A percentile compares a stretch with the other conserved stretches of the same genome.
Evolutionary conservation across 306 rosid species (phyloP).

Genomic region (Nissolia schottii): DNA sequence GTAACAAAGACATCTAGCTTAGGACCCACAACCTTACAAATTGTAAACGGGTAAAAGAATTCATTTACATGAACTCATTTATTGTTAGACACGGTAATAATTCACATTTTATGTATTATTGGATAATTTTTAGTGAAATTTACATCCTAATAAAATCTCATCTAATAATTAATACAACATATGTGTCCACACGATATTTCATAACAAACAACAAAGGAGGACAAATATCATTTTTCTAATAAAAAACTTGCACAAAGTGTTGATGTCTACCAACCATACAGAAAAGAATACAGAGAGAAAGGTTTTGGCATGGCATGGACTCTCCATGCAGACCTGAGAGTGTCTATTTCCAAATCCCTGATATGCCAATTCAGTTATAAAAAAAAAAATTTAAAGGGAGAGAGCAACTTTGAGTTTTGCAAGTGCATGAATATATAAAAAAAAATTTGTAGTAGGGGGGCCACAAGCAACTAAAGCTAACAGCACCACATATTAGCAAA

Average conservation of each 20-base stretch:
- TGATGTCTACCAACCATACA: not conserved
- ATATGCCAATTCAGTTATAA: not conserved
- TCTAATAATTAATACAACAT: no score
- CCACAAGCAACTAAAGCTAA: not conserved
- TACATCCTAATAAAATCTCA: no score
- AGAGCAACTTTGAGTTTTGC: not conserved
- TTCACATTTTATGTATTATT: no score
- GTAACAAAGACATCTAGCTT: constrained; percentile 17
- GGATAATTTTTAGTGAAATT: no score
- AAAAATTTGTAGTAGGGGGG: not conserved
- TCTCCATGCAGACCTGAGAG: not conserved
- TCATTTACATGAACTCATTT: no score
- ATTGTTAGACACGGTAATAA: no score
- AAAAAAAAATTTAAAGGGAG: not conserved
- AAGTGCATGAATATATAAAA: not conserved
- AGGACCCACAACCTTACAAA: constrained; percentile 33
- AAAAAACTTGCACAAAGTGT: not conserved
- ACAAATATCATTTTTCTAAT: no score
- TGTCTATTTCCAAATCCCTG: not conserved
- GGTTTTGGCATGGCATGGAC: constrained; percentile 4
- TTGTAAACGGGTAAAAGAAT: not conserved
- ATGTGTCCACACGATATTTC: no score
- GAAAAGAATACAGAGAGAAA: not conserved
- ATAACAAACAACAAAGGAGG: no score
- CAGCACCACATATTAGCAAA: not conserved